A percentile compares a stretch with the other conserved stretches of the same genome.
Evolutionary conservation across 805 yeast genomes (phyloP).

Genomic region (Suhomyces tanzawaensis): DNA sequence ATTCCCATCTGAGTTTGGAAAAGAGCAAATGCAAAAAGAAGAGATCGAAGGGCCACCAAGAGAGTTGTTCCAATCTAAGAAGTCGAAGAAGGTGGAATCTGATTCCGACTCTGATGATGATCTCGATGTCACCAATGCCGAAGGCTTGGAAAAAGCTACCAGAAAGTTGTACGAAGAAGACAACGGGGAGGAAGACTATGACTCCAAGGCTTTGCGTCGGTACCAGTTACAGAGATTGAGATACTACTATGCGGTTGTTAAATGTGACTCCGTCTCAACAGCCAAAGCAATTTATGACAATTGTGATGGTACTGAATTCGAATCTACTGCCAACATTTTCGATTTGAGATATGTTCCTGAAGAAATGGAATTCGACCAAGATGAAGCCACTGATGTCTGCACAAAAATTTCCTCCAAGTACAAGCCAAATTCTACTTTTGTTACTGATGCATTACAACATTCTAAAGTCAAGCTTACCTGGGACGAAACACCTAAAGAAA

Average conservation of each 20-base stretch:
- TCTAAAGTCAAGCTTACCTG: constrained; percentile 95
- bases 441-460: constrained; percentile 94
- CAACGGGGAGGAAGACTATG: constrained; percentile 79
- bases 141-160: constrained; percentile 57
- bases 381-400: constrained; percentile 73
- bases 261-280: constrained; percentile 70
- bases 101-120: constrained; percentile 39
- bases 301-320: constrained; percentile 95
- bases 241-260: constrained; percentile 88
- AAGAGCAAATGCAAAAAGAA: constrained; percentile 85
- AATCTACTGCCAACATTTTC: constrained; percentile 90
- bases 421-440: constrained; percentile 70
- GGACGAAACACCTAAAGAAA: constrained; percentile 97
- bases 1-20: constrained; percentile 90
- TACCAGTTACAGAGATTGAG: constrained; percentile 91
- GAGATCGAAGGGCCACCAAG: constrained; percentile 90
- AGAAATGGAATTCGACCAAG: constrained; percentile 78
- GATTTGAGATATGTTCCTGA: constrained; percentile 93
- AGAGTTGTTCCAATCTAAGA: constrained; percentile 63
- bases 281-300: constrained; percentile 75
- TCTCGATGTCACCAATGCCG: constrained; percentile 46
- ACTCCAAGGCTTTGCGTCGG: constrained; percentile 76
- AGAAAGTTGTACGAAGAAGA: constrained; percentile 74
- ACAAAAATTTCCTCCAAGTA: constrained; percentile 70
- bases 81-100: constrained; percentile 29